These are phyloP conservation scores for Floccularia luteovirens DNA, from an alignment of 768 basidiomycete species.

Conservation along the genomic window DNA sequence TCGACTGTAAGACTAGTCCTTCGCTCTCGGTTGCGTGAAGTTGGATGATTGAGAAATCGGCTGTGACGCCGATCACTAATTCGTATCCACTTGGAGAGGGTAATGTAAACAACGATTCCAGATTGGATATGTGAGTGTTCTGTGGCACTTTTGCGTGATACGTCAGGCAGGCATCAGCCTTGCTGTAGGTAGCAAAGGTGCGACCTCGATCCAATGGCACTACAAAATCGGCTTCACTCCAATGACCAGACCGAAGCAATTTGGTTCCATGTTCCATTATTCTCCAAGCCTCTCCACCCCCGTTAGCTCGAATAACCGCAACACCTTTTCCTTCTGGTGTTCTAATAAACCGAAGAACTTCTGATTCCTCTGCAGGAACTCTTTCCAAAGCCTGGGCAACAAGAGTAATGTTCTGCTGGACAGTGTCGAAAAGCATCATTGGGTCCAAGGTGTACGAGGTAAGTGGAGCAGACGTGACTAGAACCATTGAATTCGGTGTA, in stretches of 20 bases:
- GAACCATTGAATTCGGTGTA: slow-evolving; percentile 34
- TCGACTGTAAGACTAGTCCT: slow-evolving; percentile 37
- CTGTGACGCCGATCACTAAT: slow-evolving; percentile 60
- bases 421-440: slow-evolving; percentile 53
- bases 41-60: slow-evolving; percentile 51
- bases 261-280: slow-evolving; percentile 41
- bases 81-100: slow-evolving; percentile 46
- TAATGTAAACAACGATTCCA: slow-evolving; percentile 59
- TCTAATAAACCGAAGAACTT: slow-evolving; percentile 58
- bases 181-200: slow-evolving; percentile 54
- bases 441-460: slow-evolving; percentile 52
- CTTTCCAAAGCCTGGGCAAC: slow-evolving; percentile 31
- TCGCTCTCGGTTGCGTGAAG: slow-evolving; percentile 35
- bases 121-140: slow-evolving; percentile 34
- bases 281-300: slow-evolving; percentile 60
- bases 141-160: slow-evolving; percentile 43
- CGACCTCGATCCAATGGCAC: slow-evolving; percentile 63
- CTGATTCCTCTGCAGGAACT: slow-evolving; percentile 37
- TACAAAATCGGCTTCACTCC: slow-evolving; percentile 53
- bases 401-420: slow-evolving; percentile 41
- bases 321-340: slow-evolving; percentile 77
- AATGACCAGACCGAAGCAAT: slow-evolving; percentile 40
- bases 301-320: slow-evolving; percentile 50
- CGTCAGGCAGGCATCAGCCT: slow-evolving; percentile 35
- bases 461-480: slow-evolving; percentile 65